These are phyloP conservation scores for Malus orientalis DNA, from an alignment of 306 rosid genomes.

Conservation along the genomic window DNA sequence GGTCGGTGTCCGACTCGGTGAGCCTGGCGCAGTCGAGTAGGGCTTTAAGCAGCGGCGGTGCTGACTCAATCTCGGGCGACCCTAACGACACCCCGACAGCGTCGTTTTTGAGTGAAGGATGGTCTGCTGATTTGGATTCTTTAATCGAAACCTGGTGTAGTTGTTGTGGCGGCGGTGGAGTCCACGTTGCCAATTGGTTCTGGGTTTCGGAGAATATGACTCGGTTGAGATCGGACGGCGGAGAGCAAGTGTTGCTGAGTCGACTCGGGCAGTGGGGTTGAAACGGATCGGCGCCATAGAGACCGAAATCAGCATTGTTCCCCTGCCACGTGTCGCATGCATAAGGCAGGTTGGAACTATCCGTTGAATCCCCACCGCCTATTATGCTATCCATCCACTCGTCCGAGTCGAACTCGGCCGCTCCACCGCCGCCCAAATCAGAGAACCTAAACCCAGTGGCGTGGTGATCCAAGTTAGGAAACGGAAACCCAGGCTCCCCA, in stretches of 20 bases:
- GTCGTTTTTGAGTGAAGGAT: constrained; percentile 12
- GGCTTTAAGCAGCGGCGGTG: constrained; percentile 61
- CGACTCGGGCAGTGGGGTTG: constrained; percentile 48
- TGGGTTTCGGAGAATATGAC: constrained; percentile 39
- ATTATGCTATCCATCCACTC: constrained; percentile 95
- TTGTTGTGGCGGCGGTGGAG: constrained; percentile 24
- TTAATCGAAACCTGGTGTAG: constrained; percentile 20
- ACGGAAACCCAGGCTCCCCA: constrained; percentile 49
- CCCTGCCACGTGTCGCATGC: constrained; percentile 56
- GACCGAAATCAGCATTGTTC: constrained; percentile 40
- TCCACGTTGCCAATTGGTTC: constrained; percentile 34
- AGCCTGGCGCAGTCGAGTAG: constrained; percentile 57
- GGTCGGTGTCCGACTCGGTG: constrained; percentile 48
- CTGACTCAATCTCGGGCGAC: constrained; percentile 36
- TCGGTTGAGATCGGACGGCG: constrained; percentile 65
- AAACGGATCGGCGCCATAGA: constrained; percentile 48
- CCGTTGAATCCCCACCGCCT: constrained; percentile 70
- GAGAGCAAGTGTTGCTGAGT: constrained; percentile 34
- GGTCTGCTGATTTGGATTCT: constrained; percentile 22
- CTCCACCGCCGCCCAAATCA: constrained; percentile 39
- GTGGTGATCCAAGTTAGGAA: constrained; percentile 57
- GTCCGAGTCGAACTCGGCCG: constrained; percentile 77
- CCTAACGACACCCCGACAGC: constrained; percentile 25
- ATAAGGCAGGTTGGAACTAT: constrained; percentile 57
- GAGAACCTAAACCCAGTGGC: constrained; percentile 55